These are phyloP conservation scores for Evansstolkia leycettana DNA, from an alignment of 495 filamentous ascomycete species.

Conservation along the genomic window DNA sequence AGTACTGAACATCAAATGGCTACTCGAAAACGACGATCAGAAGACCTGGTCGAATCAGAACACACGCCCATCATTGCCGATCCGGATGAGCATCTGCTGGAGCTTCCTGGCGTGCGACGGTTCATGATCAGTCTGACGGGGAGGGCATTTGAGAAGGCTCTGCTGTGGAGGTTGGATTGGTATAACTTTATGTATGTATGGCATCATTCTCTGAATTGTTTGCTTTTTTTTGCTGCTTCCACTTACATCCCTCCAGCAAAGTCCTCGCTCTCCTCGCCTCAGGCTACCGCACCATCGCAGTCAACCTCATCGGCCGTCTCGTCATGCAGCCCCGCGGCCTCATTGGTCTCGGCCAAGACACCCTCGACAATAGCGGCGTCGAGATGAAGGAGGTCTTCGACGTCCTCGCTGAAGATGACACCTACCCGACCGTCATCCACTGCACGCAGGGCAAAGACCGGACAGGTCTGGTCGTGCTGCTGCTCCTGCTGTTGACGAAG, in stretches of 20 bases:
- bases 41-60: constrained; percentile 14
- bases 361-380: constrained; percentile 44
- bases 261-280: constrained; percentile 45
- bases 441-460: constrained; percentile 87
- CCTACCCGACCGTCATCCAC: constrained; percentile 57
- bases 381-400: constrained; percentile 52
- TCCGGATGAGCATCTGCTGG: constrained; percentile 32
- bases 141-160: constrained; percentile 51
- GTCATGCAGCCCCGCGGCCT: constrained; percentile 61
- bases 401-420: constrained; percentile 26
- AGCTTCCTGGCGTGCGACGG: constrained; percentile 50
- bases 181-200: constrained; percentile 48
- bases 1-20: constrained; percentile 66
- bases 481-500: constrained; percentile 49
- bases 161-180: constrained; percentile 59
- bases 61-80: constrained; percentile 19
- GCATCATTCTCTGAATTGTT: constrained; percentile 1
- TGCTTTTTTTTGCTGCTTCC: background rate
- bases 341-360: constrained; percentile 50
- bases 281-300: constrained; percentile 55
- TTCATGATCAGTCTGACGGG: constrained; percentile 60
- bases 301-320: constrained; percentile 50
- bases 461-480: constrained; percentile 59
- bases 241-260: constrained; percentile 30
- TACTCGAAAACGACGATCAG: constrained; percentile 46